Evolutionary conservation across 306 rosid genomes (phyloP).

Genomic region (Vicia sativa): DNA sequence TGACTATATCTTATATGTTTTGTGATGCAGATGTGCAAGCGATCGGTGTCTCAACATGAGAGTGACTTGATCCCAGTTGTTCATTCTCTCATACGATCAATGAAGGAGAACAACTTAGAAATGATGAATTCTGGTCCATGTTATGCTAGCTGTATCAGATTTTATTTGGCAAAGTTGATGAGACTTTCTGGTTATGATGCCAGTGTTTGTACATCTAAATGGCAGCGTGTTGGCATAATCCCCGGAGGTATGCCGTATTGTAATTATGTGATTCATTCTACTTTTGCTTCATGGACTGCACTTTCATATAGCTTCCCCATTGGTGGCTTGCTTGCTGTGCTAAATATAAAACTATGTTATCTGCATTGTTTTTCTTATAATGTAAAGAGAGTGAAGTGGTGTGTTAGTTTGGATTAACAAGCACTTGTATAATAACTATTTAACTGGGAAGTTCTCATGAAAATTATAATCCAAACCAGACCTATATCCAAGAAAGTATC

Average conservation of each 20-base stretch:
- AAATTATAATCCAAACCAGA: no score
- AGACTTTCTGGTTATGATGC: constrained; percentile 85
- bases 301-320: neutral
- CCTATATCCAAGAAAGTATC: no score
- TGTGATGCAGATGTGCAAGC: constrained; percentile 64
- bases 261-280: constrained; percentile 20
- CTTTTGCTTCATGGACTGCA: neutral
- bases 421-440: no score
- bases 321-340: constrained; percentile 7
- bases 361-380: constrained; percentile 14
- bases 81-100: constrained; percentile 70
- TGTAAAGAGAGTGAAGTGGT: constrained; percentile 23
- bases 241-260: constrained; percentile 77
- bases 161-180: constrained; percentile 80
- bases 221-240: constrained; percentile 92
- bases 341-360: constrained; percentile 4
- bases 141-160: constrained; percentile 81
- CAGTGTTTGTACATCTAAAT: constrained; percentile 78
- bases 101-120: constrained; percentile 59
- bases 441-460: no score
- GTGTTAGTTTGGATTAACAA: no score
- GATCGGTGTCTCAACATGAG: constrained; percentile 66
- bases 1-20: constrained; percentile 28
- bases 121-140: constrained; percentile 67
- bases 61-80: constrained; percentile 68